Conservation (phyloP, 1,284 basidiomycete species). For the Afroboletus lepidellus region DNA sequence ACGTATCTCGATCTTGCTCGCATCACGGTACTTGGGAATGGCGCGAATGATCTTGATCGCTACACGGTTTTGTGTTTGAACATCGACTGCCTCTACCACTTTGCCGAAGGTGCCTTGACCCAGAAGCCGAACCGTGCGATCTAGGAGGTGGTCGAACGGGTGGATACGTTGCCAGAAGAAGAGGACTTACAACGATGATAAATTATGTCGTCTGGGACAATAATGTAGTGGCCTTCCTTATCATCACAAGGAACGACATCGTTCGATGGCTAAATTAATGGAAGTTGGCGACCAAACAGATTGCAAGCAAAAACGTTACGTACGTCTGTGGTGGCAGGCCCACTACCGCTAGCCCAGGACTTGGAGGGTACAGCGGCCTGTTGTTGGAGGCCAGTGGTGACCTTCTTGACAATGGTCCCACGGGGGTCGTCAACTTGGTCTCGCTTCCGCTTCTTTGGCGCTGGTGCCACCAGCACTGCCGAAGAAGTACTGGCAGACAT, state of each 20-base stretch:
- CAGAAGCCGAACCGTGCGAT: conserved; percentile 86
- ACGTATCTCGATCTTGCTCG: conserved; percentile 97
- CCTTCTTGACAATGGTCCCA: conserved; percentile 62
- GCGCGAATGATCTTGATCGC: conserved; percentile 99
- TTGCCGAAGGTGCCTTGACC: conserved; percentile 99
- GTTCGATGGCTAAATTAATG: conserved; percentile 51
- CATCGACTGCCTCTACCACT: conserved; percentile 93
- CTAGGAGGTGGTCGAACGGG: conserved; percentile 43
- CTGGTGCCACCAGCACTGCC: conserved; percentile 54
- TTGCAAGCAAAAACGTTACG: conserved; percentile 33
- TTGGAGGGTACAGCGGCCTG: conserved; percentile 49
- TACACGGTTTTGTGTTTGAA: conserved; percentile 74
- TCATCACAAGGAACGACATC: conserved; percentile 78
- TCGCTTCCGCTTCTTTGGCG: conserved; percentile 75
- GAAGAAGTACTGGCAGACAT: conserved; percentile 66
- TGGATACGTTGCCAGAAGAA: background rate
- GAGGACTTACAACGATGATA: conserved; percentile 69
- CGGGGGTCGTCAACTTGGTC: conserved; percentile 67
- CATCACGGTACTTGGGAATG: conserved; percentile 96
- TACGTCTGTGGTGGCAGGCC: conserved; percentile 62
- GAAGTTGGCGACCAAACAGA: conserved; percentile 23
- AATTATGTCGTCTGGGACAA: conserved; percentile 87
- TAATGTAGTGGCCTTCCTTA: conserved; percentile 94
- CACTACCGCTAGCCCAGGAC: conserved; percentile 63
- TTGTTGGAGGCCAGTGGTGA: conserved; percentile 46